Percentiles rank a stretch among this genome's conserved stretches.
Evolutionary conservation across 2,329 filamentous ascomycete species (phyloP).

Genomic region (Pseudogymnoascus destructans): DNA sequence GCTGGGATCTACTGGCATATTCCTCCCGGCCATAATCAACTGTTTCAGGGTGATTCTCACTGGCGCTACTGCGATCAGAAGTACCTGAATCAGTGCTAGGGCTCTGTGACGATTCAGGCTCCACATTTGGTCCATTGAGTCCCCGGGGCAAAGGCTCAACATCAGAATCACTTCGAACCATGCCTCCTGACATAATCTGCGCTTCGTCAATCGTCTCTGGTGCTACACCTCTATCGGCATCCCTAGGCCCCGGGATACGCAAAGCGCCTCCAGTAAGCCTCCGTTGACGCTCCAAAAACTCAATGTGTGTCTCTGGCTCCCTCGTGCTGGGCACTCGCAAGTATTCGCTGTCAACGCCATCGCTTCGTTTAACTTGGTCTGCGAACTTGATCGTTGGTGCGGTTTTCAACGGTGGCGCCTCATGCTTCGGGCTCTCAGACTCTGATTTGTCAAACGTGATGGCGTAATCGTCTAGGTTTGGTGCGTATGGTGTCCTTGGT

Average conservation of each 20-base stretch:
- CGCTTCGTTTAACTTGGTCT: constrained; percentile 48
- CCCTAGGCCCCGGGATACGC: constrained; percentile 81
- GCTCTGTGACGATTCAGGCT: not conserved
- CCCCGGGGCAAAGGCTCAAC: not conserved
- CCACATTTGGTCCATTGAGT: not conserved
- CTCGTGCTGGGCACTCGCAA: constrained; percentile 38
- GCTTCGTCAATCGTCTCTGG: constrained; percentile 43
- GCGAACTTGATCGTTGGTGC: constrained; percentile 45
- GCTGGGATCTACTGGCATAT: constrained; percentile 18
- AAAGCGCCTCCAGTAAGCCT: constrained; percentile 60
- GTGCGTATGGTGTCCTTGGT: not conserved
- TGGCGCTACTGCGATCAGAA: not conserved
- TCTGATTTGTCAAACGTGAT: constrained; percentile 8
- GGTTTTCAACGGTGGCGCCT: constrained; percentile 11
- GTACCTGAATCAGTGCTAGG: not conserved
- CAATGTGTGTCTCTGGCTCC: constrained; percentile 67
- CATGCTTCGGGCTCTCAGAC: not conserved
- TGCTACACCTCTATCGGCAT: constrained; percentile 70
- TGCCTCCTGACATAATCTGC: not conserved
- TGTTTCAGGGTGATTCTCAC: not conserved
- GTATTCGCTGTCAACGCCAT: constrained; percentile 39
- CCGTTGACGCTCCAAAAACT: constrained; percentile 74
- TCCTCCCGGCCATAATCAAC: constrained; percentile 10
- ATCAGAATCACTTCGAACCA: not conserved
- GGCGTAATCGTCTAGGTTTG: constrained; percentile 1